Evolutionary conservation across 2,329 filamentous ascomycete species (phyloP).

Genomic region (Dryadomyces quercivorus): DNA sequence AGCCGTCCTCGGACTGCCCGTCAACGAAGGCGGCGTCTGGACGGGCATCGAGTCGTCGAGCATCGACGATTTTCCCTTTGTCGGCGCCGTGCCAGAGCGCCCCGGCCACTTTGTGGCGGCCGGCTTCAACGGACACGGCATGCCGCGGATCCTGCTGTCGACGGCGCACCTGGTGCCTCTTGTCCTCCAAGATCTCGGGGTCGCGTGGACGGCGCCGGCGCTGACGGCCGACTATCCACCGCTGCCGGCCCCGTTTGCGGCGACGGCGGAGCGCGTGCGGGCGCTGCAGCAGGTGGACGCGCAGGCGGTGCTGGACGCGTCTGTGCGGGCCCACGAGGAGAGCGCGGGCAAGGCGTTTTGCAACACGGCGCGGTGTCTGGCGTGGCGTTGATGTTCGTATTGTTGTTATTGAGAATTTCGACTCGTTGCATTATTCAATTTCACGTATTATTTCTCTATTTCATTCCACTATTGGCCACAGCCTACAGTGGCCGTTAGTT

Average conservation of each 20-base stretch:
- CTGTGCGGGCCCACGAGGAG: background rate
- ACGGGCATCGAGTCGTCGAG: constrained; percentile 1
- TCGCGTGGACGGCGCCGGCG: background rate
- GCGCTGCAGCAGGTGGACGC: background rate
- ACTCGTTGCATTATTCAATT: too few species aligned
- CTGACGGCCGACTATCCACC: background rate
- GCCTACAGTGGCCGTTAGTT: background rate
- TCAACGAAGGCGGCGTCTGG: constrained; percentile 2
- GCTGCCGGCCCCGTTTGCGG: background rate
- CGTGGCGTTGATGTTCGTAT: background rate
- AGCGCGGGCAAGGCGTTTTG: constrained; percentile 4
- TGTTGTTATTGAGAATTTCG: background rate
- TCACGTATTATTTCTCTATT: too few species aligned
- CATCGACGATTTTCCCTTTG: background rate
- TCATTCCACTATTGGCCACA: too few species aligned
- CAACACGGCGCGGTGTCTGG: background rate
- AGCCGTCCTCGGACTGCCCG: background rate
- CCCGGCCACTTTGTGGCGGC: background rate
- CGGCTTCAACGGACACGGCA: constrained; percentile 1
- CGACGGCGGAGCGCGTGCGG: background rate
- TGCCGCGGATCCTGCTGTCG: constrained; percentile 4
- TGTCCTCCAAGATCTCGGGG: background rate
- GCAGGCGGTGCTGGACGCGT: background rate
- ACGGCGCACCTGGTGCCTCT: constrained; percentile 1
- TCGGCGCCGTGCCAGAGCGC: background rate